Evolutionary conservation across 129 eudicot species (phyloP).

Genomic region (Ambrosia trifida): DNA sequence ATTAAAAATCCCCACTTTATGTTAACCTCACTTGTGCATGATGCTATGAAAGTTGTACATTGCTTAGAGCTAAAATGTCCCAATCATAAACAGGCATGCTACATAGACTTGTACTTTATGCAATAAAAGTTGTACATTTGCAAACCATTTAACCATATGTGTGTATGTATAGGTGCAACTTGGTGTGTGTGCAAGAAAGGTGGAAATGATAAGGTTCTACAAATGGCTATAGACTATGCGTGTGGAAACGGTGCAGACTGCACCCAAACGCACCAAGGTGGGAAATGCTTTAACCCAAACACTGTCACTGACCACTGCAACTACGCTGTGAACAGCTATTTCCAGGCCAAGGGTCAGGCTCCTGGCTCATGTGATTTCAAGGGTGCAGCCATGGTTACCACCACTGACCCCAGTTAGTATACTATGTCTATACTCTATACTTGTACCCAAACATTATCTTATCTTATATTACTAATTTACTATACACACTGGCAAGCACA

Average conservation of each 20-base stretch:
- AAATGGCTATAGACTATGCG: slow-evolving; percentile 75
- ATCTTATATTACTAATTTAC: no score
- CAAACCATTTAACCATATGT: not conserved
- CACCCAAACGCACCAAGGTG: slow-evolving; percentile 59
- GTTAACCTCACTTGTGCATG: not conserved
- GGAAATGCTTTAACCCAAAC: slow-evolving; percentile 70
- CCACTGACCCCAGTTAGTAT: slow-evolving; percentile 73
- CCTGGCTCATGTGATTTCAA: slow-evolving; percentile 61
- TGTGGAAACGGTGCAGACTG: slow-evolving; percentile 94
- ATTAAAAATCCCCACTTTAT: not conserved
- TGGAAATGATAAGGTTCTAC: slow-evolving; percentile 45
- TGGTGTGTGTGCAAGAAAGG: slow-evolving; percentile 85
- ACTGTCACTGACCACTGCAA: slow-evolving; percentile 73
- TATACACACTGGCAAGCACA: not conserved
- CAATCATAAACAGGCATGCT: not conserved
- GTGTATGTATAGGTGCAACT: slow-evolving; percentile 37
- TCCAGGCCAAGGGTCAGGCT: slow-evolving; percentile 59
- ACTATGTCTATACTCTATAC: not conserved
- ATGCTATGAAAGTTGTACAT: slow-evolving; percentile 15
- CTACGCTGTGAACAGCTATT: slow-evolving; percentile 80
- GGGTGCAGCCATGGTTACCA: slow-evolving; percentile 51
- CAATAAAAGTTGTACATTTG: not conserved
- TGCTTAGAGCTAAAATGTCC: not conserved
- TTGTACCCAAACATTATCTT: slow-evolving; percentile 5
- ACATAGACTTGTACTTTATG: slow-evolving; percentile 8